Conservation (phyloP, 768 basidiomycete genomes). For the Russula earlei region DNA sequence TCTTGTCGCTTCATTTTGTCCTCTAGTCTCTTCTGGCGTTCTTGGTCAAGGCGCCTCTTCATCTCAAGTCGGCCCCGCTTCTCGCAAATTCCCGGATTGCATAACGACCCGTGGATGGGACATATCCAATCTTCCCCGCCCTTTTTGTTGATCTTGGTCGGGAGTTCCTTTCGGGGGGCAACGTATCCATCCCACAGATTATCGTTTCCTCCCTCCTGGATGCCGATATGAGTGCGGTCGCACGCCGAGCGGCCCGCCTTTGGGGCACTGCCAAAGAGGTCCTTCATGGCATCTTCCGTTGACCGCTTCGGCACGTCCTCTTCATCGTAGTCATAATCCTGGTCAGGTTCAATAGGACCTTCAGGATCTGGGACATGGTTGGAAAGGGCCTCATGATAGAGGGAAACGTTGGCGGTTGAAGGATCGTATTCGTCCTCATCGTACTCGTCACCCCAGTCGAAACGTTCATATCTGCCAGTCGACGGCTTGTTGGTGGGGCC, state of each 20-base stretch:
- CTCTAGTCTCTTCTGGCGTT: background rate
- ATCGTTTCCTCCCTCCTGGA: background rate
- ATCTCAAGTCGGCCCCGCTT: background rate
- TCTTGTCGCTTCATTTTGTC: background rate
- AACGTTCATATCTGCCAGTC: no score
- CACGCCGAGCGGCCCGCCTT: no score
- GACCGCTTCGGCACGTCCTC: background rate
- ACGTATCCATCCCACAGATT: constrained; percentile 3
- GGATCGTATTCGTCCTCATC: no score
- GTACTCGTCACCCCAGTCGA: no score
- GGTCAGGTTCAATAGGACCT: background rate
- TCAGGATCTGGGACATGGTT: background rate
- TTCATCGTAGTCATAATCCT: background rate
- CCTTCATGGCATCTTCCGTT: background rate
- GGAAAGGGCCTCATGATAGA: no score
- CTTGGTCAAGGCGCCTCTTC: background rate
- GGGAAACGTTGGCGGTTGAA: no score
- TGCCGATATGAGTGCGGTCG: background rate
- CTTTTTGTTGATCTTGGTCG: background rate
- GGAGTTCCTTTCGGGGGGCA: background rate
- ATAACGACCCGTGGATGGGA: constrained; percentile 6
- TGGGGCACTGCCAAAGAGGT: background rate
- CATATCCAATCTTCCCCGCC: constrained; percentile 1
- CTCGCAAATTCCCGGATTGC: constrained; percentile 10
- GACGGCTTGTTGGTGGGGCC: no score